These are phyloP conservation scores for Tolypocladium album DNA, from an alignment of 2,329 filamentous ascomycete species.

Conservation along the genomic window DNA sequence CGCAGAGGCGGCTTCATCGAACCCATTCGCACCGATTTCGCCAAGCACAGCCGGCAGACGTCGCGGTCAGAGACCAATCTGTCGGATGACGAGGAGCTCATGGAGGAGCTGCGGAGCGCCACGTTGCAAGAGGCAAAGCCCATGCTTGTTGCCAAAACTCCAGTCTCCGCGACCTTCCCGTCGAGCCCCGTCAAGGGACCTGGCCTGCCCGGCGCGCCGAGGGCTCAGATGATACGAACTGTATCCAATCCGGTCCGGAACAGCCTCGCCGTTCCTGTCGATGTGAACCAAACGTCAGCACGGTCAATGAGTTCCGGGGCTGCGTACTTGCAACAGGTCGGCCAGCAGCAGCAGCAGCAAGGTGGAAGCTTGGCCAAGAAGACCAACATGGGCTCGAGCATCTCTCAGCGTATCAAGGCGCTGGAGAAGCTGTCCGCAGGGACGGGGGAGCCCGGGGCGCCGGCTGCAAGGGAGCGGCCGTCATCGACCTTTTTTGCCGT, in stretches of 20 bases:
- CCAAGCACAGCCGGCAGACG: conserved; percentile 11
- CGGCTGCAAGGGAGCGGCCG: conserved; percentile 24
- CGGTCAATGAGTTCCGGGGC: conserved; percentile 48
- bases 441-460: conserved; percentile 13
- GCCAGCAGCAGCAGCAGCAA: conserved; percentile 39
- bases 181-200: conserved; percentile 9
- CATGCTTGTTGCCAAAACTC: conserved; percentile 70
- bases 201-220: conserved; percentile 2
- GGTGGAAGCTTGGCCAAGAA: conserved; percentile 47
- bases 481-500: conserved; percentile 50
- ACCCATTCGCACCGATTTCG: conserved; percentile 44
- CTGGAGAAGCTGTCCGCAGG: conserved; percentile 63
- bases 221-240: conserved; percentile 28
- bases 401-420: conserved; percentile 89
- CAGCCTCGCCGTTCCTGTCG: conserved; percentile 32
- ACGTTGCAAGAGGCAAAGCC: conserved; percentile 77
- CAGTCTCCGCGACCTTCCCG: conserved; percentile 55
- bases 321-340: conserved; percentile 42
- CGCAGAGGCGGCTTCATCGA: conserved; percentile 30
- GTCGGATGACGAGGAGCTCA: conserved; percentile 66
- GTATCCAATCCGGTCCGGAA: conserved; percentile 36
- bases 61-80: conserved; percentile 34
- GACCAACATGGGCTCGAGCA: conserved; percentile 76
- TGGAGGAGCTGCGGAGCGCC: conserved; percentile 77
- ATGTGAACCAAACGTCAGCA: conserved; percentile 33